phyloP scores from a whole-genome alignment of 2,329 filamentous ascomycete genomes.

The Penicillium sp. region DNA sequence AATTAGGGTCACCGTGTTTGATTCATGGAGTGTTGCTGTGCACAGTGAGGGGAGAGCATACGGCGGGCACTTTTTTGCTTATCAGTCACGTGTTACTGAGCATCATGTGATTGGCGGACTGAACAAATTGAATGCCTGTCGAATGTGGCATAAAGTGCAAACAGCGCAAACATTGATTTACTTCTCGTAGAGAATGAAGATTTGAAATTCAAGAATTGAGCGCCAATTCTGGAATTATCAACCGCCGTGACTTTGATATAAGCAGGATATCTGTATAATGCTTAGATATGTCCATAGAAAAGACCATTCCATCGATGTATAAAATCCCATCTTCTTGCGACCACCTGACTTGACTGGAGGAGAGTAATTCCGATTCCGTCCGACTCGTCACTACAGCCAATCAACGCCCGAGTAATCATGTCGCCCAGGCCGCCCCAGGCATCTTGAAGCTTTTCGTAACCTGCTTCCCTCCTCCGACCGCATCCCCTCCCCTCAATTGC shows the following conservation, averaged over 20 bases:
- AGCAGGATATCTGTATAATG: too few relatives aligned
- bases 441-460: slow-evolving; percentile 43
- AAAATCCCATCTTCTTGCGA: background rate
- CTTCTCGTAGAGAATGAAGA: too few relatives aligned
- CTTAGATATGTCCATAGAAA: too few relatives aligned
- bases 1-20: slow-evolving; percentile 58
- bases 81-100: slow-evolving; percentile 24
- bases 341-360: background rate
- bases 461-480: slow-evolving; percentile 22
- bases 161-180: too few relatives aligned
- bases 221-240: too few relatives aligned
- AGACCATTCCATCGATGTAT: too few relatives aligned
- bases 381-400: slow-evolving; percentile 37
- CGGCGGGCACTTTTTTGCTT: slow-evolving; percentile 23
- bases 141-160: too few relatives aligned
- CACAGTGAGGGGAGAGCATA: background rate
- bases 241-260: too few relatives aligned
- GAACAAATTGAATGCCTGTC: too few relatives aligned
- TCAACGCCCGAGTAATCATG: slow-evolving; percentile 36
- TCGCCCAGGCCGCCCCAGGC: slow-evolving; percentile 30
- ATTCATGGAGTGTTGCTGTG: slow-evolving; percentile 24
- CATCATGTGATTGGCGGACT: background rate
- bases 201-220: too few relatives aligned
- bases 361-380: slow-evolving; percentile 36
- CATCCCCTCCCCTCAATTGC: slow-evolving; percentile 28